phyloP scores from a whole-genome alignment of 306 rosid species.

The Fragaria vesca region DNA sequence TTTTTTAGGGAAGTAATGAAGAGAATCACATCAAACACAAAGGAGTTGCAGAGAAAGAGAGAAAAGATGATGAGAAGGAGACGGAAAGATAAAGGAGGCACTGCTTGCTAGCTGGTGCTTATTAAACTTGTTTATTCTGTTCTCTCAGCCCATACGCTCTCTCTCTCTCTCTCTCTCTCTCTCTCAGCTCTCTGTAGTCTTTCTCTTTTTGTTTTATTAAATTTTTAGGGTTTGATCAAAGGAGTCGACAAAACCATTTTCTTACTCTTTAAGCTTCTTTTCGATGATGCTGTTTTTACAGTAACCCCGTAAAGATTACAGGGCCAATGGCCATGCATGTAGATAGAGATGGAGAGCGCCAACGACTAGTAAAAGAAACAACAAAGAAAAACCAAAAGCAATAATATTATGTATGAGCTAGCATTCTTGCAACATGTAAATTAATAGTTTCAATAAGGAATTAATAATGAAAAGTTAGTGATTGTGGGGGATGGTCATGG shows the following conservation, averaged over 20 bases:
- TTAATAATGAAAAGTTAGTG: slow-evolving; percentile 48
- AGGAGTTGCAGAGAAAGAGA: slow-evolving; percentile 27
- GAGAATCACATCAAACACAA: slow-evolving; percentile 80
- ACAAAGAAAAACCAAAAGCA: not conserved
- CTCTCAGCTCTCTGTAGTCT: slow-evolving; percentile 30
- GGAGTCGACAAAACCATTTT: slow-evolving; percentile 33
- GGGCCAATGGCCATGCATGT: slow-evolving; percentile 42
- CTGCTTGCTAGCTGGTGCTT: slow-evolving; percentile 15
- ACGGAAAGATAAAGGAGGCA: slow-evolving; percentile 69
- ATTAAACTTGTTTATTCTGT: slow-evolving; percentile 35
- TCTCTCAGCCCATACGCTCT: slow-evolving; percentile 10
- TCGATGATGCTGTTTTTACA: slow-evolving; percentile 26
- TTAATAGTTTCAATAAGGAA: slow-evolving; percentile 25
- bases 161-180: not conserved
- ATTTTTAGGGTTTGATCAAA: slow-evolving; percentile 28
- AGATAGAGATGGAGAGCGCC: slow-evolving; percentile 19
- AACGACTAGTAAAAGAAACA: slow-evolving; percentile 33
- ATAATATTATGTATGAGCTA: not conserved
- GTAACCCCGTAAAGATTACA: slow-evolving; percentile 29
- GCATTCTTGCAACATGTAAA: slow-evolving; percentile 1
- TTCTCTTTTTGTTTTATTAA: slow-evolving; percentile 54
- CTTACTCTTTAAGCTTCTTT: slow-evolving; percentile 50
- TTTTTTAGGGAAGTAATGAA: slow-evolving; percentile 41
- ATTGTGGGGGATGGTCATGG: slow-evolving; percentile 63
- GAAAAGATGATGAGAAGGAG: slow-evolving; percentile 43